These are phyloP conservation scores for Bocquillonia castaneifolia DNA, from an alignment of 441 rosid species.

Conservation along the genomic window DNA sequence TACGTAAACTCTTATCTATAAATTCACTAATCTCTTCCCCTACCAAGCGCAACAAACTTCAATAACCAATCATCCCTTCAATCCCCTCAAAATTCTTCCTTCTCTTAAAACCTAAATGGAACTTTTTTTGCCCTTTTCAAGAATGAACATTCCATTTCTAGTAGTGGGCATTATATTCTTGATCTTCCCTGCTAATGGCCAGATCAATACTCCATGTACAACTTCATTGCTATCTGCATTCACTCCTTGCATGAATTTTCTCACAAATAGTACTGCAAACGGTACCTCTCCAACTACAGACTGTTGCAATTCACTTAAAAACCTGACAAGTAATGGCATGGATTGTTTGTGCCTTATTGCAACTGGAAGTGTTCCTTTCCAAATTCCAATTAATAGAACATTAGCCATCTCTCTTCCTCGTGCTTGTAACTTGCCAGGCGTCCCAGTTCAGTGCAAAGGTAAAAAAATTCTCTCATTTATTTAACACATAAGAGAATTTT, in stretches of 20 bases:
- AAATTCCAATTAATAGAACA: constrained; percentile 64
- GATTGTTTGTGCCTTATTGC: constrained; percentile 70
- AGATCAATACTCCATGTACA: constrained; percentile 48
- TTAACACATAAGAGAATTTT: no score
- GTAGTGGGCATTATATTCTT: constrained; percentile 24
- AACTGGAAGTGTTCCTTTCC: constrained; percentile 59
- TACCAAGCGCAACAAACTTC: constrained; percentile 18
- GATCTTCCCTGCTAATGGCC: constrained; percentile 36
- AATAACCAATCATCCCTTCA: constrained; percentile 6
- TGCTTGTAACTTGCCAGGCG: constrained; percentile 77
- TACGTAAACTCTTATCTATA: constrained; percentile 28
- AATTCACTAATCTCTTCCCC: constrained; percentile 20
- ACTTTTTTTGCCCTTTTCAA: constrained; percentile 1
- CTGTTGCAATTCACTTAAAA: constrained; percentile 60
- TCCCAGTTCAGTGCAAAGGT: constrained; percentile 77
- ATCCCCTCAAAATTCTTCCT: neutral
- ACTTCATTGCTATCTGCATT: constrained; percentile 45
- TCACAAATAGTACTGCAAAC: constrained; percentile 55
- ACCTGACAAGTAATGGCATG: constrained; percentile 49
- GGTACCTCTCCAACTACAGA: constrained; percentile 51
- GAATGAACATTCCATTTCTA: constrained; percentile 19
- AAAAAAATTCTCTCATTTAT: no score
- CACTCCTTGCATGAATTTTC: constrained; percentile 62
- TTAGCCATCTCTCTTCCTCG: constrained; percentile 80
- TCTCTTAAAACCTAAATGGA: constrained; percentile 20